Evolutionary conservation across 371 early-diverging fungal species (phyloP).

Genomic region (Chytridium lagenaria): DNA sequence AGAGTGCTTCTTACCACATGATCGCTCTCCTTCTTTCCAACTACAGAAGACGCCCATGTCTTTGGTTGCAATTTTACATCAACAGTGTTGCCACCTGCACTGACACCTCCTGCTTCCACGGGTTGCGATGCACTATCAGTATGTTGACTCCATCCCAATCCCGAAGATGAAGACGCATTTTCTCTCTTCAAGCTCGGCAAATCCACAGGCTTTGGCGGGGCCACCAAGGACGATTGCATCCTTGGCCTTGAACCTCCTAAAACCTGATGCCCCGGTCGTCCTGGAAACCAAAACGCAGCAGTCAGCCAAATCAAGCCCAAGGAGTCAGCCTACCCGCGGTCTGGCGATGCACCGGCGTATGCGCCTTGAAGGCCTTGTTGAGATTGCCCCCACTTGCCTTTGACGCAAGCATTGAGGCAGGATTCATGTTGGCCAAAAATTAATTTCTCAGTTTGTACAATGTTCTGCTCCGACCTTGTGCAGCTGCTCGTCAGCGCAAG

Average conservation of each 20-base stretch:
- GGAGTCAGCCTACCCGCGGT: neutral
- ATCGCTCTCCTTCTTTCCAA: neutral
- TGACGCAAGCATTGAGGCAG: neutral
- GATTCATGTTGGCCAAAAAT: no score
- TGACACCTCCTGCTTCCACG: neutral
- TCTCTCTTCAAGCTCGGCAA: conserved; percentile 20
- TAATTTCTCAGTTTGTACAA: no score
- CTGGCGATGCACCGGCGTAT: neutral
- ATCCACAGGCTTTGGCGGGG: conserved; percentile 19
- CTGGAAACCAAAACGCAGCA: neutral
- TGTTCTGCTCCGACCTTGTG: conserved; percentile 7
- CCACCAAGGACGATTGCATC: conserved; percentile 21
- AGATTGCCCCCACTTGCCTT: neutral
- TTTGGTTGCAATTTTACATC: conserved; percentile 10
- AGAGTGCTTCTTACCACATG: neutral
- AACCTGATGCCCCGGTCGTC: conserved; percentile 12
- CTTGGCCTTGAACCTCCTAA: conserved; percentile 13
- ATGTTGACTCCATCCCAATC: conserved; percentile 4
- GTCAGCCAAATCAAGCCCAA: no score
- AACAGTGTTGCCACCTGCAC: neutral
- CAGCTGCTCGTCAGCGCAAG: neutral
- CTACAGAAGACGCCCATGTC: conserved; percentile 21
- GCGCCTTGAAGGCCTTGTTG: conserved; percentile 22
- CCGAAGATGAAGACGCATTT: neutral
- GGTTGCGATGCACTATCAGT: neutral